Conservation (phyloP, 495 filamentous ascomycete genomes). For the Entonaema liquescens region DNA sequence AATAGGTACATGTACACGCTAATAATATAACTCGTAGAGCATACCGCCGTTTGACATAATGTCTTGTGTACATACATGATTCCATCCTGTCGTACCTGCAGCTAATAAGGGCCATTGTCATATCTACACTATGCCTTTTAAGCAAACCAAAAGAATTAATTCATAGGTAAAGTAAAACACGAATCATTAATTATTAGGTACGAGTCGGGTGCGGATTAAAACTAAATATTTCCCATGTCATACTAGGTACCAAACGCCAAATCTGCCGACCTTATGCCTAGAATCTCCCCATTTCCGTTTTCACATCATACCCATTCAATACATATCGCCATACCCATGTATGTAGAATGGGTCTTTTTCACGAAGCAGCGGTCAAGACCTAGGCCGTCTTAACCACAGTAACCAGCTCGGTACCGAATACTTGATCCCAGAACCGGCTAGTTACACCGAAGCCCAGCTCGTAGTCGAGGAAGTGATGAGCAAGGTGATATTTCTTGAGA, state of each 20-base stretch:
- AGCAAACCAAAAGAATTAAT: neutral
- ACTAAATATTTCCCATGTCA: constrained; percentile 34
- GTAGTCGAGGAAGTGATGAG: constrained; percentile 96
- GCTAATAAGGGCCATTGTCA: neutral
- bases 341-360: constrained; percentile 1
- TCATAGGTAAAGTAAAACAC: neutral
- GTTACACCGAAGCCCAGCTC: constrained; percentile 99
- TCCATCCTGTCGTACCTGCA: neutral
- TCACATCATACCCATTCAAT: constrained; percentile 16
- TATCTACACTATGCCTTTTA: neutral
- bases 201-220: constrained; percentile 30
- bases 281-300: constrained; percentile 12
- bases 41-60: too few species aligned
- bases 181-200: constrained; percentile 36
- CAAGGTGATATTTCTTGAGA: constrained; percentile 95
- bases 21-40: too few species aligned
- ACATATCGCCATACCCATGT: constrained; percentile 7
- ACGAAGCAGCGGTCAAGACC: neutral
- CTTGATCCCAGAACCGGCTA: constrained; percentile 93
- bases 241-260: constrained; percentile 24
- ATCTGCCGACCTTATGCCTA: constrained; percentile 28
- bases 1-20: too few species aligned
- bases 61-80: neutral
- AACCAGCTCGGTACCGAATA: constrained; percentile 88
- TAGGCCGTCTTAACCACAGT: constrained; percentile 67